Evolutionary conservation across 1,139 yeast genomes (phyloP), one percentile per base, ranked within the genome.

Genomic region (Taiozyma sp.): DNA sequence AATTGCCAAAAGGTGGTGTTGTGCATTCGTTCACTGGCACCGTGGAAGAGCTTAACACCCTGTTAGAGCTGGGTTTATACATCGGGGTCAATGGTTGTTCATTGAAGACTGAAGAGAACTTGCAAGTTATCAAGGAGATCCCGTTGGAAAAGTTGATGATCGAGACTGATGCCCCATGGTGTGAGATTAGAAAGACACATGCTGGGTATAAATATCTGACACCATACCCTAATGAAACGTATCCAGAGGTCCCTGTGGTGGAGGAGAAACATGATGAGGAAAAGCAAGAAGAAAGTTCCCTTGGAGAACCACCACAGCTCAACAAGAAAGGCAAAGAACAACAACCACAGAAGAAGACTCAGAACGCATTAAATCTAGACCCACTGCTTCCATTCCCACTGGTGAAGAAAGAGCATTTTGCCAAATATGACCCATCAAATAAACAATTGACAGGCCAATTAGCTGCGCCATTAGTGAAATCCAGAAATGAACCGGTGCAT

Each of bases 91-190:
- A 93, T 65, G 99, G 99, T 1, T 93, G 99, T 62, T 91, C 98
- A 3, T 75, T 95, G 55, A 87, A 87, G 63, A 81, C 89, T 0
- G 80, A 80, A 52, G 92, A 87, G 55, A 90, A 88, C 62, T 68
- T 92, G 12, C 74, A 75, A 22, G 92, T 85, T 14, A 90, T 86
- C 0, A 71, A 73, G 43, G 63, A 69, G 39, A 78, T 93, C 12
- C 99, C 99, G 0, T 62, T 81, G 10, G 80, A 83, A 12, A 76
- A 75, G 59, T 68, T 93, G 41, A 70, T 93, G 79, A 78, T 93
- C 24, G 99, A 93, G 67, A 92, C 98, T 0, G 98, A 93, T 70
- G 92, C 98, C 1, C 99, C 99, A 1, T 93, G 99, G 99, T 93
- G 99, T 70, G 98, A 92, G 63, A 81, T 93, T 43, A 76, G 96